These are phyloP conservation scores for Thelonectria olida DNA, from an alignment of 2,329 filamentous ascomycete genomes.

Conservation along the genomic window DNA sequence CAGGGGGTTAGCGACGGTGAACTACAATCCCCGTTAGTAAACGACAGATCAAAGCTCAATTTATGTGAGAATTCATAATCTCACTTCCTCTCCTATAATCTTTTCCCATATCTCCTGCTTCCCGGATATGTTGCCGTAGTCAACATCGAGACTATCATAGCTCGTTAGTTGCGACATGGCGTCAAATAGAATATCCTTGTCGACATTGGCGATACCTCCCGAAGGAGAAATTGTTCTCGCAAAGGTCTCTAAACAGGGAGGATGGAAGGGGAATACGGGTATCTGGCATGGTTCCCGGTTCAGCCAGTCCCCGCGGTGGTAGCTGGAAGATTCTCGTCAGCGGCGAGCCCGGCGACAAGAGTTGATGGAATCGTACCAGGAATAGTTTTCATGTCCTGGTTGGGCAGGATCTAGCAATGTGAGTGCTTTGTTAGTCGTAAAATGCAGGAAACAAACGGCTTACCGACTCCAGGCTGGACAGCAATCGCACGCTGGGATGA, in stretches of 20 bases:
- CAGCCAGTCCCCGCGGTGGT: too few species aligned
- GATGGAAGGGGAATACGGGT: conserved; percentile 16
- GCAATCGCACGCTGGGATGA: not conserved
- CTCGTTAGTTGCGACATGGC: not conserved
- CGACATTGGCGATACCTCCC: not conserved
- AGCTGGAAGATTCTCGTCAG: too few species aligned
- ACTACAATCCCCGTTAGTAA: too few species aligned
- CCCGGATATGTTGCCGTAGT: conserved; percentile 11
- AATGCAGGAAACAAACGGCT: not conserved
- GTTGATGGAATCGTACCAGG: not conserved
- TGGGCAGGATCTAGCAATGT: conserved; percentile 4
- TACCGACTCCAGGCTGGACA: not conserved
- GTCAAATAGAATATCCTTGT: conserved; percentile 3
- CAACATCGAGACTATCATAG: not conserved
- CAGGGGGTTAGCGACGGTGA: conserved; percentile 3
- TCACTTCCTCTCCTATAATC: conserved; percentile 18
- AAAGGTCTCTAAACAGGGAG: not conserved
- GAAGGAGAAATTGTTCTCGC: not conserved
- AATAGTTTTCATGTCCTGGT: not conserved
- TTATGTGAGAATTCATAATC: not conserved
- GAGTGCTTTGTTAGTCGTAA: not conserved
- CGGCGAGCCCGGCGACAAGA: not conserved
- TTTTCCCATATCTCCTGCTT: conserved; percentile 7
- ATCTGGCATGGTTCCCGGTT: not conserved
- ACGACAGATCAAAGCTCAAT: too few species aligned